Conservation (phyloP, 2,329 filamentous ascomycete genomes). For the Monosporascus sp. region DNA sequence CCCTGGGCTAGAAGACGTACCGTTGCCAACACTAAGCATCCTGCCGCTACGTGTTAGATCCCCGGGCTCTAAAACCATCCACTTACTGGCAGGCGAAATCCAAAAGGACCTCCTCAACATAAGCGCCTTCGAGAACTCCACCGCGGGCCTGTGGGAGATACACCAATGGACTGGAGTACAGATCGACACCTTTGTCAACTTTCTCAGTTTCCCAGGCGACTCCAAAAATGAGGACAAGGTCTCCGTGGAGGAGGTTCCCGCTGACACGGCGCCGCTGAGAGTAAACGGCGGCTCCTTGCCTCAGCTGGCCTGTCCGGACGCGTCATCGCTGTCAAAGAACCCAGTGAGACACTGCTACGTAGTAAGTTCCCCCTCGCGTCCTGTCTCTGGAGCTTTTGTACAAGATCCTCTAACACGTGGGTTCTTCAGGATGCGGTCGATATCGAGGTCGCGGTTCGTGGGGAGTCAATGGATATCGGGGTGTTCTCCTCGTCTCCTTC, state of each 20-base stretch:
- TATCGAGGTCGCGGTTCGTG: constrained; percentile 20
- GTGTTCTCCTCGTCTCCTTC: constrained; percentile 16
- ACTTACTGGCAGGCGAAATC: constrained; percentile 52
- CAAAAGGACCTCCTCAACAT: constrained; percentile 65
- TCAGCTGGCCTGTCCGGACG: constrained; percentile 6
- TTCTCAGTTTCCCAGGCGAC: constrained; percentile 52
- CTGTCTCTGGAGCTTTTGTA: not conserved
- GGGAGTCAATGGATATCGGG: constrained; percentile 21
- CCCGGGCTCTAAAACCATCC: constrained; percentile 27
- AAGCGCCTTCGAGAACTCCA: constrained; percentile 45
- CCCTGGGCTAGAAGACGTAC: constrained; percentile 38
- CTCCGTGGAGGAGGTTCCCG: not conserved
- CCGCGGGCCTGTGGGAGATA: constrained; percentile 65
- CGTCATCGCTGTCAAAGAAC: constrained; percentile 10
- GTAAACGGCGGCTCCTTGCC: not conserved
- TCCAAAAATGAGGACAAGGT: not conserved
- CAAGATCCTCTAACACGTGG: constrained; percentile 1
- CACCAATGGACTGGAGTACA: constrained; percentile 66
- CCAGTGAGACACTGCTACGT: constrained; percentile 12
- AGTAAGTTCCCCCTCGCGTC: constrained; percentile 9
- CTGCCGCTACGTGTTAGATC: constrained; percentile 60
- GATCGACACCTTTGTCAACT: constrained; percentile 76
- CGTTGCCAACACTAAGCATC: constrained; percentile 72
- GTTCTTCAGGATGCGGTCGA: constrained; percentile 21
- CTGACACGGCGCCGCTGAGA: not conserved